Evolutionary conservation across 306 rosid species (phyloP), one percentile per base, ranked within the genome.

Genomic region (Lathyrus tuberosus): DNA sequence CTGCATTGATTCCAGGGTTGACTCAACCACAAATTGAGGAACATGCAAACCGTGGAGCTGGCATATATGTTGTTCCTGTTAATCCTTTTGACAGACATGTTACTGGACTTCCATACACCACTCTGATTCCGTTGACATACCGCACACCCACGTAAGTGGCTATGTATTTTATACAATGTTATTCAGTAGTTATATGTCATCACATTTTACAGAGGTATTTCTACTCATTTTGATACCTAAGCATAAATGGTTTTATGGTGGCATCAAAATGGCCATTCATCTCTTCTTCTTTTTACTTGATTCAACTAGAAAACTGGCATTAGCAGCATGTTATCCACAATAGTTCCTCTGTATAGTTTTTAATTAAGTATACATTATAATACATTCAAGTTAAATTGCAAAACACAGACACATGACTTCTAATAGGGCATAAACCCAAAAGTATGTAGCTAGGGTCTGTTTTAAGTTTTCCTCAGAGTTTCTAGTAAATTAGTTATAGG

Each of bases 51-150:
- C 92, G 83, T 28, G 97, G 99, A 76, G 88, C 99, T 13, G 99
- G 99, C 40, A 49, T 94, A 74, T 94, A 91, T 81, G 97, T 96
- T 26, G 97, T 94, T 69, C 92, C 96, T 6, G 76, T 81, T 67
- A 57, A 84, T 68, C 86, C 88, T 2, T 88, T 58, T 80, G 76
- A 76, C 72, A 91, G 95, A n/a, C 88, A 84, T 31, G 80, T 84
- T 70, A 62, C 86, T 61, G 99, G 97, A 79, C 51, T 89, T 65
- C 71, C 96, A 5, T 70, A 83, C 61, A 81, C 83, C 73, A 74
- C 81, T 42, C 87, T 94, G 57, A 86, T 89, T 80, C 99, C 97
- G 18, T 85, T 94, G 74, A 90, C 96, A 56, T 91, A 94, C 87
- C 87, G 66, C 18, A 77, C 84, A 28, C 97, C 99, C 24, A 91